phyloP scores from a whole-genome alignment of 2,329 filamentous ascomycete species.

The Graphiopsis chlorocephala region DNA sequence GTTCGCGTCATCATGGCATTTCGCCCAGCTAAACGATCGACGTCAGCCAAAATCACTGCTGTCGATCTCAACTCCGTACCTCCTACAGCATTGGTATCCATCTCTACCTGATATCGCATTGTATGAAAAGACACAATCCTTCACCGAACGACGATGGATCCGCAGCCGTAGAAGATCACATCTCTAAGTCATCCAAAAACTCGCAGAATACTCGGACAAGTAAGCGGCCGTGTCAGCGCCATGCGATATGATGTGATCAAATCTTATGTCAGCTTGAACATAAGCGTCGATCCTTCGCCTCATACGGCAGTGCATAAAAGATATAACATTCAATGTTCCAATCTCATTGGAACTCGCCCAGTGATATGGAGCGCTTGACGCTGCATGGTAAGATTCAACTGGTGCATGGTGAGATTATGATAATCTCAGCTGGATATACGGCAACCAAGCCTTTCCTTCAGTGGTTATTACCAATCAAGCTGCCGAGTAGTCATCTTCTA shows the following conservation, averaged over 20 bases:
- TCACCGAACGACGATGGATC: too few relatives aligned
- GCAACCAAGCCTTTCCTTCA: not conserved
- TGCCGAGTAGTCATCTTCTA: not conserved
- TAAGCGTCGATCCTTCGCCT: not conserved
- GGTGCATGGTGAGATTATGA: not conserved
- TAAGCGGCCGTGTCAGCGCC: not conserved
- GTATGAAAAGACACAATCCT: too few relatives aligned
- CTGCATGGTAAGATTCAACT: not conserved
- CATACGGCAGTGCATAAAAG: not conserved
- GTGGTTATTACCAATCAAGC: not conserved
- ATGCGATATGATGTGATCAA: not conserved
- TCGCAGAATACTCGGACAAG: not conserved
- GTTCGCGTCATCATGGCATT: constrained; percentile 3
- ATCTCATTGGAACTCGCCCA: not conserved
- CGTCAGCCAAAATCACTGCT: not conserved
- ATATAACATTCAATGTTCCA: not conserved
- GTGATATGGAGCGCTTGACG: not conserved
- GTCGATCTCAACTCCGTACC: not conserved
- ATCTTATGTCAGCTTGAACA: not conserved
- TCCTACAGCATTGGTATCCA: not conserved
- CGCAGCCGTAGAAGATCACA: too few relatives aligned
- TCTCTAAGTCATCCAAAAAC: not conserved
- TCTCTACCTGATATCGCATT: not conserved
- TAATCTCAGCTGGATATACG: not conserved
- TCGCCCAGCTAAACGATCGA: not conserved